Conservation (phyloP, 768 basidiomycete species). For the Trametes cubensis region DNA sequence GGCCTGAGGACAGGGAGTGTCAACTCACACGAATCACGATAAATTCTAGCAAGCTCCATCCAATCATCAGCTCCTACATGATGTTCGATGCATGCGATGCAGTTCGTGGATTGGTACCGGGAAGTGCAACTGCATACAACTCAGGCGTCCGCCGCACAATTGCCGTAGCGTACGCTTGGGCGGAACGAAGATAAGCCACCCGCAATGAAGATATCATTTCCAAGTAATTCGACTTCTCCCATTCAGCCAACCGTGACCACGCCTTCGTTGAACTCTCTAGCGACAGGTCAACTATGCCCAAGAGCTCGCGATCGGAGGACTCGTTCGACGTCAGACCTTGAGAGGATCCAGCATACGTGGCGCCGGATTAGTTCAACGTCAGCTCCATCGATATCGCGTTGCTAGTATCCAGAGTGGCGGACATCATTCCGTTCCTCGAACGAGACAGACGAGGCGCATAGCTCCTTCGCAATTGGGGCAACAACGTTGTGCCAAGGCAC, state of each 20-base stretch:
- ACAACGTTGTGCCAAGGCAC: constrained; percentile 34
- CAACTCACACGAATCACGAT: too few relatives aligned
- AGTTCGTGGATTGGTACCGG: too few relatives aligned
- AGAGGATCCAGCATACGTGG: constrained; percentile 33
- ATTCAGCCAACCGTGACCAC: constrained; percentile 6
- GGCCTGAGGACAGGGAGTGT: too few relatives aligned
- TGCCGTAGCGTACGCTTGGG: too few relatives aligned
- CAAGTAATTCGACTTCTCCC: constrained; percentile 4
- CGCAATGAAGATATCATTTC: neutral
- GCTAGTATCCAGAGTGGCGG: constrained; percentile 14
- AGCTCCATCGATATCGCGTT: constrained; percentile 4
- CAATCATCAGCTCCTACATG: too few relatives aligned
- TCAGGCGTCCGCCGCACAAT: too few relatives aligned
- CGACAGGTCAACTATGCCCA: constrained; percentile 16
- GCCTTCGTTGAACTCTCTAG: constrained; percentile 14
- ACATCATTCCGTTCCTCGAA: constrained; percentile 33
- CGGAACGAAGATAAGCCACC: too few relatives aligned
- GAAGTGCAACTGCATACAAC: too few relatives aligned
- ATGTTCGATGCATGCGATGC: too few relatives aligned
- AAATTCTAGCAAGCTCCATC: too few relatives aligned
- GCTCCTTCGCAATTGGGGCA: constrained; percentile 14
- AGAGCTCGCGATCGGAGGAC: constrained; percentile 14
- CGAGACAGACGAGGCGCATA: constrained; percentile 32
- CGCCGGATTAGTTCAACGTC: constrained; percentile 31
- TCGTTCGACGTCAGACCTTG: neutral